phyloP scores from a whole-genome alignment of 2,329 filamentous ascomycete species.

The Thielaviopsis ethacetica region DNA sequence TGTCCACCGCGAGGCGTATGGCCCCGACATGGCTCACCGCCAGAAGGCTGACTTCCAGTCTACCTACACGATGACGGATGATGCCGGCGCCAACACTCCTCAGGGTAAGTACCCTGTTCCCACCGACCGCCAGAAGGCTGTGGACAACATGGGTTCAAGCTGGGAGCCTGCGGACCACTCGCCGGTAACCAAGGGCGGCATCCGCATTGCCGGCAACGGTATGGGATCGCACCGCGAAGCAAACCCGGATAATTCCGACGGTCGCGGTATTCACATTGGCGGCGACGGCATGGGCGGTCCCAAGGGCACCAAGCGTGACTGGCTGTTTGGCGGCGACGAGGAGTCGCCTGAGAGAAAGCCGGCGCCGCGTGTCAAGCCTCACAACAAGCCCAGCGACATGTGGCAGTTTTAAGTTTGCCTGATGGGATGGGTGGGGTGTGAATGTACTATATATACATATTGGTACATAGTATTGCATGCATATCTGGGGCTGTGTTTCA shows the following conservation, averaged over 20 bases:
- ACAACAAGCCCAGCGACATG: constrained; percentile 24
- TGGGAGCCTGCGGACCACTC: constrained; percentile 41
- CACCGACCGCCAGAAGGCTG: constrained; percentile 48
- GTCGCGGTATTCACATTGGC: constrained; percentile 28
- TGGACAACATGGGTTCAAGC: constrained; percentile 56
- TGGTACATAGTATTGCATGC: background rate
- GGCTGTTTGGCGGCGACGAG: constrained; percentile 40
- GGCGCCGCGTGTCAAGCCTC: constrained; percentile 20
- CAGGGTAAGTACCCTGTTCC: constrained; percentile 28
- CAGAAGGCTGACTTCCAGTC: constrained; percentile 54
- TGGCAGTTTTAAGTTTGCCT: constrained; percentile 29
- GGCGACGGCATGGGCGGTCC: constrained; percentile 52
- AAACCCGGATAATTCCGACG: constrained; percentile 15
- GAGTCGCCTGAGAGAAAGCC: constrained; percentile 20
- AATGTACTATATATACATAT: background rate
- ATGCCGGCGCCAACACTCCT: constrained; percentile 33
- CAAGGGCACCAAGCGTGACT: constrained; percentile 36
- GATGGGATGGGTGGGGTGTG: too few species aligned
- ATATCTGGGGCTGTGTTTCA: constrained; percentile 4
- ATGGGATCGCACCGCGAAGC: constrained; percentile 36
- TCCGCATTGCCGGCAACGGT: constrained; percentile 33
- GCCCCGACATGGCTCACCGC: constrained; percentile 8
- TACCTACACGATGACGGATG: constrained; percentile 63
- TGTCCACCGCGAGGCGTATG: constrained; percentile 20
- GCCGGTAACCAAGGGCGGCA: constrained; percentile 19